These are phyloP conservation scores for Fraxinus floribunda DNA, from an alignment of 305 asterid species.

Conservation along the genomic window DNA sequence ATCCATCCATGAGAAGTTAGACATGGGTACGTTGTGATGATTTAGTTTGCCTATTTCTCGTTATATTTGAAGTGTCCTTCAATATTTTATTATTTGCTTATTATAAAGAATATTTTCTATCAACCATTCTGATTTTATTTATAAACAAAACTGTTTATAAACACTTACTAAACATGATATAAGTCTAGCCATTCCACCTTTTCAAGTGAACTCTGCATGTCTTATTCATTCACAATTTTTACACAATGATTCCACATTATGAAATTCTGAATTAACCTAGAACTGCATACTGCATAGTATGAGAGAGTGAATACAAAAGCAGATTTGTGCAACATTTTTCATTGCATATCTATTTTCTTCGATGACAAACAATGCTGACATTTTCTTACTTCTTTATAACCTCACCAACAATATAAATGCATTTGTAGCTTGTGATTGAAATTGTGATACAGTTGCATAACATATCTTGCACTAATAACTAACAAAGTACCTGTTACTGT, in stretches of 20 bases:
- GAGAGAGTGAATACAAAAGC: background rate
- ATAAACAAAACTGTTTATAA: background rate
- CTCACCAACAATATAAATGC: background rate
- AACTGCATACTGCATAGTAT: background rate
- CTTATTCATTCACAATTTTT: background rate
- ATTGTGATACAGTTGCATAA: background rate
- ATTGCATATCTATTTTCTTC: background rate
- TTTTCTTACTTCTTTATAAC: background rate
- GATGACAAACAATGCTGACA: background rate
- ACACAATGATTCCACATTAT: background rate
- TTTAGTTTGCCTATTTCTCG: background rate
- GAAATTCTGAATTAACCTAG: background rate
- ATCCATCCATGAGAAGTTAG: background rate
- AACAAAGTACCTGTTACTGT: background rate
- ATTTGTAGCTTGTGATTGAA: background rate
- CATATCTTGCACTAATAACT: background rate
- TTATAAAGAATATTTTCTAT: background rate
- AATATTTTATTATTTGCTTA: background rate
- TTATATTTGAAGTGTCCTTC: background rate
- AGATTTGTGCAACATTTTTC: background rate
- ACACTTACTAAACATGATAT: background rate
- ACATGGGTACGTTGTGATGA: background rate
- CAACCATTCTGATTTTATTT: background rate
- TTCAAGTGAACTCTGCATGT: background rate
- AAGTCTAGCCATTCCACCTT: background rate